Evolutionary conservation across 768 basidiomycete species (phyloP).

Genomic region (Neoboletus brunneissimus): DNA sequence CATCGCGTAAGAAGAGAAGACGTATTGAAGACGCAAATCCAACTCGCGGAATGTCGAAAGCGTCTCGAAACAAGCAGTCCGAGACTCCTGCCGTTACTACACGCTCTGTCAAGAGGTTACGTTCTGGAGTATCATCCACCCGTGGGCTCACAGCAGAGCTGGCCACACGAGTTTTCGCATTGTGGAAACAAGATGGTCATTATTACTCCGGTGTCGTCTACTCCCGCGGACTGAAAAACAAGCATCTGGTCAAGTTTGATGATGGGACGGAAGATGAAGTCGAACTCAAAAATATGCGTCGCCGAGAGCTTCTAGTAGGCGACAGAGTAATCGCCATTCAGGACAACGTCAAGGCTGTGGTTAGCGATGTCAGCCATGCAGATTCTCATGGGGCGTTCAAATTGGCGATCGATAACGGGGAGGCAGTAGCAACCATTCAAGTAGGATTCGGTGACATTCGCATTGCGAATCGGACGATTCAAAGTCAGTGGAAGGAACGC

Average conservation of each 20-base stretch:
- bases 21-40: constrained; percentile 32
- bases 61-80: constrained; percentile 26
- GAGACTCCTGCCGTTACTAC: constrained; percentile 30
- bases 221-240: constrained; percentile 27
- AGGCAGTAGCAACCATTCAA: constrained; percentile 22
- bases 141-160: constrained; percentile 14
- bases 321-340: constrained; percentile 52
- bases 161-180: constrained; percentile 64
- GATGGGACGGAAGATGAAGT: constrained; percentile 52
- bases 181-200: constrained; percentile 59
- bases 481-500: constrained; percentile 54
- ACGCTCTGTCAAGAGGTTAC: constrained; percentile 39
- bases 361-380: constrained; percentile 31
- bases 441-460: constrained; percentile 41
- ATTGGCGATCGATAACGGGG: constrained; percentile 41
- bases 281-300: constrained; percentile 52
- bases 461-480: constrained; percentile 51
- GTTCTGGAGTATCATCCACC: constrained; percentile 35
- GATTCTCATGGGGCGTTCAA: constrained; percentile 32
- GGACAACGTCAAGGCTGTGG: constrained; percentile 29
- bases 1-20: constrained; percentile 48
- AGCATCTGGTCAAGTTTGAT: constrained; percentile 62
- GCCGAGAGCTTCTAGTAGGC: constrained; percentile 45
- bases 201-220: constrained; percentile 63
- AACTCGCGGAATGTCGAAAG: constrained; percentile 22